Conservation (phyloP, 192 early-diverging fungal genomes). For the Backusella luteola region DNA sequence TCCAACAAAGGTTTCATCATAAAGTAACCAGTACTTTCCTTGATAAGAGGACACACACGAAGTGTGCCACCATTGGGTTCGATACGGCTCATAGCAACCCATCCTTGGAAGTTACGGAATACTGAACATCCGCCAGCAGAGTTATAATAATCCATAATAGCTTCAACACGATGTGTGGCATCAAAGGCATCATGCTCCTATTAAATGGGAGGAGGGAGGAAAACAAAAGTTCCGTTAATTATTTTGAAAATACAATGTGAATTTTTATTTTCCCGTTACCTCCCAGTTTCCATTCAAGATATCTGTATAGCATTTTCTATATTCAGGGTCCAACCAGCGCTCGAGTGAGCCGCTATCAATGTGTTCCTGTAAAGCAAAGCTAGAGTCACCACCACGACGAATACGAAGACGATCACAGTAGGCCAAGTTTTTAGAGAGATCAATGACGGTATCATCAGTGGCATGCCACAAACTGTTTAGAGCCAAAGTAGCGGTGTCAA, state of each 20-base stretch:
- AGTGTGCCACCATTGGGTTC: constrained; percentile 24
- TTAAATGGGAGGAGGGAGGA: not conserved
- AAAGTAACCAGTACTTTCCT: constrained; percentile 26
- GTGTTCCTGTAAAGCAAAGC: constrained; percentile 28
- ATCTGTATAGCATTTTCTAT: constrained; percentile 21
- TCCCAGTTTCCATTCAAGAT: constrained; percentile 34
- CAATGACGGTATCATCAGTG: constrained; percentile 8
- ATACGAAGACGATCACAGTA: constrained; percentile 35
- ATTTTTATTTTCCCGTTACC: constrained; percentile 11
- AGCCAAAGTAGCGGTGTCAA: constrained; percentile 20
- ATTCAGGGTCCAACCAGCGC: constrained; percentile 38
- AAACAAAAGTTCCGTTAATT: not conserved
- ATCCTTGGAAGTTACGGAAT: constrained; percentile 35
- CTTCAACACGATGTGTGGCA: constrained; percentile 30
- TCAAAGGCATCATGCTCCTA: constrained; percentile 33
- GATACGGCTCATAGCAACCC: constrained; percentile 28
- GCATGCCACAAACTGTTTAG: constrained; percentile 32
- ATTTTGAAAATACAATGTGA: not conserved
- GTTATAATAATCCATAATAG: constrained; percentile 29
- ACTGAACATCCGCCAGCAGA: constrained; percentile 23
- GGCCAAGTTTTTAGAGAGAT: constrained; percentile 27
- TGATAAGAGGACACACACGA: constrained; percentile 31
- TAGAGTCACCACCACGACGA: constrained; percentile 21
- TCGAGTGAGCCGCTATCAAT: constrained; percentile 30
- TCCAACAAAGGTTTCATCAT: constrained; percentile 30